Percentiles rank a stretch among this genome's conserved stretches.
phyloP scores from a whole-genome alignment of 139 green algal genomes.

The Trebouxia sp. region DNA sequence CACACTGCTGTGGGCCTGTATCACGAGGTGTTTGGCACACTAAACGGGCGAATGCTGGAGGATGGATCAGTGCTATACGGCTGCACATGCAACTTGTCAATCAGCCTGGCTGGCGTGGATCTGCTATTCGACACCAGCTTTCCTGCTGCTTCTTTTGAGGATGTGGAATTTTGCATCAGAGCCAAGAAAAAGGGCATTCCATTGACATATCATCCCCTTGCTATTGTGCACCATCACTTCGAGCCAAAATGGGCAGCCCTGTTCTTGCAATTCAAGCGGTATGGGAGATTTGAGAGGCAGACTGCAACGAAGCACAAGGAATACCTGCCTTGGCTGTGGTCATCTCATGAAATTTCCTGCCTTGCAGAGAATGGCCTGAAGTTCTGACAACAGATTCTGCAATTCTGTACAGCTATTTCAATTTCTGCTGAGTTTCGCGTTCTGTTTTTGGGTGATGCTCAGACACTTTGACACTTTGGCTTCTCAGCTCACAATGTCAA shows the following conservation, averaged over 20 bases:
- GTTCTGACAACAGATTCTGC: not conserved
- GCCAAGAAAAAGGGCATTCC: not conserved
- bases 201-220: constrained; percentile 11
- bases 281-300: constrained; percentile 22
- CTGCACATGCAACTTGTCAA: constrained; percentile 35
- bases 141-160: constrained; percentile 29
- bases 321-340: constrained; percentile 30
- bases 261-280: constrained; percentile 24
- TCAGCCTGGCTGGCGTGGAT: not conserved
- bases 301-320: constrained; percentile 13
- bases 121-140: constrained; percentile 22
- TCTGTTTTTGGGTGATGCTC: too few species aligned
- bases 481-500: too few species aligned
- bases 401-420: not conserved
- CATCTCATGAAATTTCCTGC: constrained; percentile 29
- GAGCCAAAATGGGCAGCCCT: not conserved
- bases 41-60: constrained; percentile 32
- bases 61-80: constrained; percentile 34
- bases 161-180: constrained; percentile 33
- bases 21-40: constrained; percentile 34
- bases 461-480: not conserved
- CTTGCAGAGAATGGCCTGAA: not conserved
- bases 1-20: constrained; percentile 11
- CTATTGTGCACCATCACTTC: constrained; percentile 30
- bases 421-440: not conserved